Base-by-base conservation (phyloP, 108 stramenopile species). In the Nitzschia palea region DNA sequence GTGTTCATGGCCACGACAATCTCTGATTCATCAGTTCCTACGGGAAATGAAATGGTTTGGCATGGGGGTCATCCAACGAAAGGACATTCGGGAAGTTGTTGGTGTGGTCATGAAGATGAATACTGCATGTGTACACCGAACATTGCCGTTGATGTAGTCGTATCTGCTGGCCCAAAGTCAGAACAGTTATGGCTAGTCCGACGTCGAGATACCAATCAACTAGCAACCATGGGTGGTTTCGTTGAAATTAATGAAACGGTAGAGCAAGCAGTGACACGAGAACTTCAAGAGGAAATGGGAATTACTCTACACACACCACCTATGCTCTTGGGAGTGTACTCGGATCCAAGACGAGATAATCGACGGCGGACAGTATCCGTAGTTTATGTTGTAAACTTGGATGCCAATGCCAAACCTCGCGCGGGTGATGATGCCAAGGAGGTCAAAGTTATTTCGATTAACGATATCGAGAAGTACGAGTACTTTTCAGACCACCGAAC, bases 91-190 rank as follows among this genome's bases (percentile, higher is more conserved):
- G 89, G 92, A 64, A 80, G 83, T 2, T 93, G 89, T 67, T 90
- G 83, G 82, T 93, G 92, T 51, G 77, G 85, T 42, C 43, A 26
- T 15, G 75, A 70, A 3, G 86, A 89, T 69, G 60, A 65, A 23
- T 93, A 90, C 67, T 93, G 91, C 54, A 78, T 89, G 85, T 96
- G 95, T 62, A 91, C 93, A 17, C 95, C 95, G 22, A 82, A 83
- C 43, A 30, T 94, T 44, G 88, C 91, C 17, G 81, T 96, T 55
- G 95, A 96, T 65, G 65, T 88, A 48, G 74, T 95, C 20, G 60
- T 95, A 30, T 73, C 75, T 55, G 77, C 78, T 1, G 70, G 70
- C 17, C 25, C 31, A 3, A 29, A 55, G 51, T 62, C 66, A 28
- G 68, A 80, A 28, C 81, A 74, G 55, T 69, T 95, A 9, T 91